A percentile compares a stretch with the other conserved stretches of the same genome.
Evolutionary conservation across 2,329 filamentous ascomycete species (phyloP).

Genomic region (Hypoxylon sp.): DNA sequence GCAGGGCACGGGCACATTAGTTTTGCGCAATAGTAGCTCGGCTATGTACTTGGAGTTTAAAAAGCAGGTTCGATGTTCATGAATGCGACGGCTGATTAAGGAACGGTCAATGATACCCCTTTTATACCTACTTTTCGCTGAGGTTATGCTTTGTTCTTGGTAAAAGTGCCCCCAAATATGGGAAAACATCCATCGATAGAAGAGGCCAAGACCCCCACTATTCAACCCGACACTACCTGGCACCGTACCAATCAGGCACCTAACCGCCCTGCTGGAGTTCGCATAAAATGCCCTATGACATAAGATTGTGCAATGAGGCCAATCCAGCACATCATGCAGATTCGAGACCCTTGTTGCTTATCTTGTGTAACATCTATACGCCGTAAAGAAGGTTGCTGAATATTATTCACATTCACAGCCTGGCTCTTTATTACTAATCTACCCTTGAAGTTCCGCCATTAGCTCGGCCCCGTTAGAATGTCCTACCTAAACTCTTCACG

Average conservation of each 20-base stretch:
- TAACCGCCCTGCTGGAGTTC: slow-evolving; percentile 23
- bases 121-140: slow-evolving; percentile 43
- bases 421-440: slow-evolving; percentile 35
- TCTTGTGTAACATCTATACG: slow-evolving; percentile 9
- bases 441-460: slow-evolving; percentile 4
- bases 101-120: slow-evolving; percentile 51
- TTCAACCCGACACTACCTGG: background rate
- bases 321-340: slow-evolving; percentile 30
- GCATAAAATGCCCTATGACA: slow-evolving; percentile 18
- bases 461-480: background rate
- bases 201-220: slow-evolving; percentile 20
- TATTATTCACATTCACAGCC: slow-evolving; percentile 17
- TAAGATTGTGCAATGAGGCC: slow-evolving; percentile 35
- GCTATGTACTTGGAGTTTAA: slow-evolving; percentile 20
- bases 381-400: slow-evolving; percentile 5
- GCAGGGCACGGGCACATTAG: slow-evolving; percentile 72
- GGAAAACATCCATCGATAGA: background rate
- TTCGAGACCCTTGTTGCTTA: slow-evolving; percentile 7
- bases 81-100: slow-evolving; percentile 28
- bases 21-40: slow-evolving; percentile 51
- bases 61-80: slow-evolving; percentile 18
- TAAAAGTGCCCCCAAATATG: slow-evolving; percentile 14
- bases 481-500: background rate
- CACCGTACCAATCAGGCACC: slow-evolving; percentile 1
- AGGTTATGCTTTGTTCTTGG: background rate